Conservation (phyloP, 306 rosid species). For the Fragaria nilgerrensis region DNA sequence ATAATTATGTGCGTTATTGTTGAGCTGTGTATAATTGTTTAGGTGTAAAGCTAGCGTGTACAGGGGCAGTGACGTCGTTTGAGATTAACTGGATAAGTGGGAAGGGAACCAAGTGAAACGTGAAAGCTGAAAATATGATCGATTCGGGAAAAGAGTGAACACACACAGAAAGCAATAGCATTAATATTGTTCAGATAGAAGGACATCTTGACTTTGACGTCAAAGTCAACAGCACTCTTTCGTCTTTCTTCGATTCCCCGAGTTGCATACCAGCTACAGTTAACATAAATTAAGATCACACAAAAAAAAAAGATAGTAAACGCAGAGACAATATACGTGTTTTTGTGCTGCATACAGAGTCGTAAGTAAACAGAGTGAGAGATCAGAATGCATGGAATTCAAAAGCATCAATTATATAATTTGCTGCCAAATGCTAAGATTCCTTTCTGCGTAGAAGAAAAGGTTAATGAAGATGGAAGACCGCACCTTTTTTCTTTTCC, state of each 20-base stretch:
- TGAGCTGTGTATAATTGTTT: neutral
- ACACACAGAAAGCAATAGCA: neutral
- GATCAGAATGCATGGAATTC: neutral
- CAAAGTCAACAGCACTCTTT: slow-evolving; percentile 13
- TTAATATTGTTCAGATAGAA: neutral
- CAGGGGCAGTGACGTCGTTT: neutral
- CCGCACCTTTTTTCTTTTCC: neutral
- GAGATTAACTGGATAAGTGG: slow-evolving; percentile 1
- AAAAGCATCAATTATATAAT: neutral
- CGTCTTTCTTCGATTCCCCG: neutral
- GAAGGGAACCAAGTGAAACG: slow-evolving; percentile 14
- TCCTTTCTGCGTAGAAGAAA: neutral
- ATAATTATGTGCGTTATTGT: neutral
- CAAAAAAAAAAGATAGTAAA: no score
- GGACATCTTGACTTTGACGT: slow-evolving; percentile 5
- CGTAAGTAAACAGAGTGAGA: neutral
- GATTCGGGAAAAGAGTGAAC: neutral
- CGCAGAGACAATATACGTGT: neutral
- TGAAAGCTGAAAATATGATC: neutral
- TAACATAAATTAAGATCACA: no score
- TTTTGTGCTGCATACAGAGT: neutral
- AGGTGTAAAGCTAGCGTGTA: neutral
- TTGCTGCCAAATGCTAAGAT: neutral
- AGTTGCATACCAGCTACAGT: neutral
- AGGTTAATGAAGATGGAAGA: neutral